Conservation (phyloP, 2,329 filamentous ascomycete species). For the Thermoascus crustaceus region DNA sequence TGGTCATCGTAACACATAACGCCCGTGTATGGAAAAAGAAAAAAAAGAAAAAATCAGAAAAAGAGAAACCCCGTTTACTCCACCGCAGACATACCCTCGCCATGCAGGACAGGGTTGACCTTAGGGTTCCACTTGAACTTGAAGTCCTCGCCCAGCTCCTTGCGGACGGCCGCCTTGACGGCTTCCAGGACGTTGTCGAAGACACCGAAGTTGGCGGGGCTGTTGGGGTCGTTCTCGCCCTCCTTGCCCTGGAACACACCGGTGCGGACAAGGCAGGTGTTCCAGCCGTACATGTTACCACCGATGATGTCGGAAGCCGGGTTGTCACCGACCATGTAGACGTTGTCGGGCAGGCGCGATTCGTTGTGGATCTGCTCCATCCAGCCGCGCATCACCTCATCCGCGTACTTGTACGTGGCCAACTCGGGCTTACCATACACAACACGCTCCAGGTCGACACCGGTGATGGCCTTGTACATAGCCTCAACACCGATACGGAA, state of each 20-base stretch:
- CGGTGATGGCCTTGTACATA: constrained; percentile 56
- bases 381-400: constrained; percentile 64
- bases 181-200: constrained; percentile 66
- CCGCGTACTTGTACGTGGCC: constrained; percentile 71
- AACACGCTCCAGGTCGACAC: constrained; percentile 63
- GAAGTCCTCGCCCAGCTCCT: constrained; percentile 66
- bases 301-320: constrained; percentile 66
- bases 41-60: constrained; percentile 1
- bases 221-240: constrained; percentile 65
- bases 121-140: constrained; percentile 63
- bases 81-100: constrained; percentile 46
- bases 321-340: constrained; percentile 73
- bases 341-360: constrained; percentile 58
- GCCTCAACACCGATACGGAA: constrained; percentile 68
- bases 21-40: constrained; percentile 2
- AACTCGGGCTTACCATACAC: constrained; percentile 68
- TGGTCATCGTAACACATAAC: constrained; percentile 1
- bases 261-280: constrained; percentile 68
- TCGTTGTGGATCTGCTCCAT: constrained; percentile 70
- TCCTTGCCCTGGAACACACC: constrained; percentile 63
- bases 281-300: constrained; percentile 76
- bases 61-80: constrained; percentile 38
- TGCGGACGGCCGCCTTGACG: constrained; percentile 57
- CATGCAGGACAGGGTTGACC: constrained; percentile 59
- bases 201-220: constrained; percentile 69